Evolutionary conservation across 345 rosid species (phyloP), one percentile per base, ranked within the genome.

Genomic region (Syzygium grande): DNA sequence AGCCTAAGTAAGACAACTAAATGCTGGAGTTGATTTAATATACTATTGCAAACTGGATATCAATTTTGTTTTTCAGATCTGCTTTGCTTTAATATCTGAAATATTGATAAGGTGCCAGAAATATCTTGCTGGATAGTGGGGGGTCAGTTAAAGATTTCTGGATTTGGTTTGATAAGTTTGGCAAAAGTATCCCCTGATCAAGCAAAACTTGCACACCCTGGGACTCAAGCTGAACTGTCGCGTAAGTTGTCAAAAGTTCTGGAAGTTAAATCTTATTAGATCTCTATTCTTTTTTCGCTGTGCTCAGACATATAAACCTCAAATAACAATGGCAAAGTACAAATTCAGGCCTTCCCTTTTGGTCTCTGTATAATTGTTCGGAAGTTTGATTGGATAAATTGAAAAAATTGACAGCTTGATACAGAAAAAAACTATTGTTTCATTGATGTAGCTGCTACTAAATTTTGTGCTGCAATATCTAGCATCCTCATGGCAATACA

Each of bases 101-200:
- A 93, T 94, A 93, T 95, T 92, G 91, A 94, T 95, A 98, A 98
- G 99, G 99, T 98, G 97, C 94, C 99, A 98, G 99, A 96, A 96
- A 98, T 94, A 93, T 98, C 94, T 96, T 96, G 97, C 96, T 96
- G 94, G 99, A 96, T 95, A 92, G 89, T 88, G 96, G 99, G 87
- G 87, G 98, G 98, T 56, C 96, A 91, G 4, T 84, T 95, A 92
- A 98, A 98, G 94, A 91, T 98, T 77, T 87, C 97, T 92, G 99
- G 99, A 88, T 98, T 96, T 90, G 99, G 99, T 87, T 90, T 94
- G 94, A 84, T 94, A 86, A 94, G 91, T 86, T 51, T 94, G 89
- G 93, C 95, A 52, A 92, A 91, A 89, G 90, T 94, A 88, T 93
- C 94, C 43, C 92, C 93, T 34, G 94, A 92, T 87, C 95, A 90